A percentile compares a stretch with the other conserved stretches of the same genome.
These are phyloP conservation scores for Sporothrix pallida DNA, from an alignment of 2,329 filamentous ascomycete species.

Conservation along the genomic window DNA sequence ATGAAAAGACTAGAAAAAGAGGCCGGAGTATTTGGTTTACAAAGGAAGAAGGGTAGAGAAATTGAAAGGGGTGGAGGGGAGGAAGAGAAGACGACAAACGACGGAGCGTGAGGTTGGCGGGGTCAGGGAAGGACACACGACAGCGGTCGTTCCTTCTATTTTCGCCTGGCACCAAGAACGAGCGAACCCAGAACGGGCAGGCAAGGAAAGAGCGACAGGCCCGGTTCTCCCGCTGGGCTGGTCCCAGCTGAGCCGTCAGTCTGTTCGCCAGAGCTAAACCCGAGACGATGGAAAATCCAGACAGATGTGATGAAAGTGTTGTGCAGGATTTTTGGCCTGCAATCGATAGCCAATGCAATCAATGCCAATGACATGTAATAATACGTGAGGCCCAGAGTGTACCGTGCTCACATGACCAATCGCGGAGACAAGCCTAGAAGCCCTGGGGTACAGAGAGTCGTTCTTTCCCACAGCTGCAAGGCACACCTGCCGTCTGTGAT, in stretches of 20 bases:
- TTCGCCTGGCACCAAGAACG: not conserved
- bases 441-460: conserved; percentile 1
- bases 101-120: conserved; percentile 25
- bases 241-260: not conserved
- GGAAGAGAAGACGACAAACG: not conserved
- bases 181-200: conserved; percentile 1
- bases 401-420: conserved; percentile 28
- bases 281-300: not conserved
- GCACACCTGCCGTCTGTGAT: conserved; percentile 24
- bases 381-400: not conserved
- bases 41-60: not conserved
- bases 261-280: conserved; percentile 21
- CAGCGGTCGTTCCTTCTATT: conserved; percentile 19
- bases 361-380: not conserved
- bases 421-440: conserved; percentile 2
- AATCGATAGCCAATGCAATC: not conserved
- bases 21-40: not conserved
- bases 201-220: conserved; percentile 26
- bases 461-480: conserved; percentile 32
- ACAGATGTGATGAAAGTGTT: not conserved
- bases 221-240: conserved; percentile 25
- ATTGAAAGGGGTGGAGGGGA: not conserved
- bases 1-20: not conserved
- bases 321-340: not conserved
- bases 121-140: conserved; percentile 29